Conservation (phyloP, 106 monocot genomes). For the Iris macrosiphon region DNA sequence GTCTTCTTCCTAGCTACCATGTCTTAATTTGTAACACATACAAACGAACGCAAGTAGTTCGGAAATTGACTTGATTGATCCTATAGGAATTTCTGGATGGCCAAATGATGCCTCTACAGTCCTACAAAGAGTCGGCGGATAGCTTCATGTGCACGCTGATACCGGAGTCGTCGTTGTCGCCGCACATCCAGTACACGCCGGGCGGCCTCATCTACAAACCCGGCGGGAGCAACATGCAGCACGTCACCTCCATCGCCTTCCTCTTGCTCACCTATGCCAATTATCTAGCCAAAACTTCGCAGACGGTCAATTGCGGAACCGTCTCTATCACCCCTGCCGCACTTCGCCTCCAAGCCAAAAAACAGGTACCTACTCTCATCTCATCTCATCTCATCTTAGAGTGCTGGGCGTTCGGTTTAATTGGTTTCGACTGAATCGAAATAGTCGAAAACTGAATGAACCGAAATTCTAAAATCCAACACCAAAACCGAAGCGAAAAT, state of each 20-base stretch:
- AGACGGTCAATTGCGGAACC: slow-evolving; percentile 67
- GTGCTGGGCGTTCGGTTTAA: too few relatives aligned
- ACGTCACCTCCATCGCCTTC: slow-evolving; percentile 90
- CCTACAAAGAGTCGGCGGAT: slow-evolving; percentile 87
- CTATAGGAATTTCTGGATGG: slow-evolving; percentile 87
- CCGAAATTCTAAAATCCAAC: too few relatives aligned
- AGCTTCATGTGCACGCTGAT: slow-evolving; percentile 91
- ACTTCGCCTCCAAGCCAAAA: slow-evolving; percentile 70
- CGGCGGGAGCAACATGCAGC: slow-evolving; percentile 98
- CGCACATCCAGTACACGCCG: slow-evolving; percentile 66
- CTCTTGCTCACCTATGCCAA: slow-evolving; percentile 81
- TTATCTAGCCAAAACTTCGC: slow-evolving; percentile 58
- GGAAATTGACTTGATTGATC: too few relatives aligned
- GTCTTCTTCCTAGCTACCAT: too few relatives aligned
- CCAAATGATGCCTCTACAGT: slow-evolving; percentile 42
- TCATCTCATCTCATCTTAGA: background rate
- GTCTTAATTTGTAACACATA: too few relatives aligned
- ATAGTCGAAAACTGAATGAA: too few relatives aligned
- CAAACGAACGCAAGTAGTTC: too few relatives aligned
- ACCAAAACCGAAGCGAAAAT: too few relatives aligned
- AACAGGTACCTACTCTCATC: slow-evolving; percentile 39
- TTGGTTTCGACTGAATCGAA: too few relatives aligned
- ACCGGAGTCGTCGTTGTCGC: slow-evolving; percentile 70
- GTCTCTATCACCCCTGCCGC: slow-evolving; percentile 38
- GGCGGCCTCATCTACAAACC: slow-evolving; percentile 91